A percentile compares a stretch with the other conserved stretches of the same genome.
These are phyloP conservation scores for Dactylorhiza incarnata DNA, from an alignment of 106 monocot genomes.

Conservation along the genomic window DNA sequence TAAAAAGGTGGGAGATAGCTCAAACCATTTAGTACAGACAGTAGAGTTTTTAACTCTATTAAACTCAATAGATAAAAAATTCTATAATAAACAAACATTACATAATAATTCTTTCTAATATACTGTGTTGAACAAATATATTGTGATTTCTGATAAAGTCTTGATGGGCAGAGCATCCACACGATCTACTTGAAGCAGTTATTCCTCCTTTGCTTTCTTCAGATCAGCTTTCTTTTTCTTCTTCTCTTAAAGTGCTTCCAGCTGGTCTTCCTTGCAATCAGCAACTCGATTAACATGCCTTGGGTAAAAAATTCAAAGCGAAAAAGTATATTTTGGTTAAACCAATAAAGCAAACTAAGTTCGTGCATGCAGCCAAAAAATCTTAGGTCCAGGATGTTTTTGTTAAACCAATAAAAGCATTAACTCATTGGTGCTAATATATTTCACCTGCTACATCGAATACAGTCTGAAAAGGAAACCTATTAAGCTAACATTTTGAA, in stretches of 20 bases:
- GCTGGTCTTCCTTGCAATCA: conserved; percentile 59
- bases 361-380: background rate
- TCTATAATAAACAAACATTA: no score
- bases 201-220: conserved; percentile 24
- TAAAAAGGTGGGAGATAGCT: no score
- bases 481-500: no score
- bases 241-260: conserved; percentile 82
- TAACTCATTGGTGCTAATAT: background rate
- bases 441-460: conserved; percentile 55
- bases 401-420: background rate
- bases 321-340: background rate
- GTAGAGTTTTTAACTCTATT: no score
- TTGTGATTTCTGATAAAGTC: no score
- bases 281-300: conserved; percentile 82
- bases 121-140: no score
- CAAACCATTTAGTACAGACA: no score
- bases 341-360: no score
- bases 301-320: conserved; percentile 4
- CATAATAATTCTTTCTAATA: no score
- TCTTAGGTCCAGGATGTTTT: background rate
- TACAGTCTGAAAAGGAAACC: no score
- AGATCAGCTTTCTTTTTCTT: conserved; percentile 43
- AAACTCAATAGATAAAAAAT: no score
- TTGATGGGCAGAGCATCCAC: conserved; percentile 91
- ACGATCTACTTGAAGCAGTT: conserved; percentile 49